A percentile compares a stretch with the other conserved stretches of the same genome.
Conservation (phyloP, 495 filamentous ascomycete genomes). For the Penicillium macrosclerotiorum region DNA sequence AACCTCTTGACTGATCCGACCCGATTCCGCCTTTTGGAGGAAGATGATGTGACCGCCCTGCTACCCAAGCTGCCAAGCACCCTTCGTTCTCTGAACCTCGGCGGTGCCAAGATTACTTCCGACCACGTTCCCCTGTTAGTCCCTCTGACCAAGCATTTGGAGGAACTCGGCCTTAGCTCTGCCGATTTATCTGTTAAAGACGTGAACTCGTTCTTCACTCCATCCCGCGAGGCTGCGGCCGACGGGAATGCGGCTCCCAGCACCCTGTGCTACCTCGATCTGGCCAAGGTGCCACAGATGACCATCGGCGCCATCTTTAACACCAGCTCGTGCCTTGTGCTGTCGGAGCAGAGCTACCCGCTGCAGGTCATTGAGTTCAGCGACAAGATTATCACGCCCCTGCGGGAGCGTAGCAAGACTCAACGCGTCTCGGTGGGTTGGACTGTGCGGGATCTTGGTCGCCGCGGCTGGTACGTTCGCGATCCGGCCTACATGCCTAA, state of each 20-base stretch:
- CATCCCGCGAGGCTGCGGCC: slow-evolving; percentile 22
- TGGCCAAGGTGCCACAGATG: slow-evolving; percentile 56
- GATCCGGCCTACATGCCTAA: slow-evolving; percentile 41
- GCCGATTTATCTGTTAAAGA: slow-evolving; percentile 64
- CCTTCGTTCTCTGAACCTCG: slow-evolving; percentile 74
- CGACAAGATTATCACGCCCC: slow-evolving; percentile 64
- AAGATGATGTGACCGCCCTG: slow-evolving; percentile 61
- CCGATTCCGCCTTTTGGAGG: slow-evolving; percentile 68
- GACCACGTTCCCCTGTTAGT: slow-evolving; percentile 63
- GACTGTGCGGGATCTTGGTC: slow-evolving; percentile 66
- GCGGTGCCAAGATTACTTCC: slow-evolving; percentile 66
- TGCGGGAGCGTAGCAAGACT: slow-evolving; percentile 52
- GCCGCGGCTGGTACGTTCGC: slow-evolving; percentile 68
- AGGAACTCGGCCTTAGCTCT: slow-evolving; percentile 72
- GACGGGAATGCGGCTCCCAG: slow-evolving; percentile 54
- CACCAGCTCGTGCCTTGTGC: slow-evolving; percentile 52
- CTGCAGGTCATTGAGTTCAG: slow-evolving; percentile 78
- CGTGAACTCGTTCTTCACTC: slow-evolving; percentile 54
- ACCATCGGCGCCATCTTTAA: slow-evolving; percentile 65
- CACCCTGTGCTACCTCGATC: slow-evolving; percentile 74
- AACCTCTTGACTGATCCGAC: slow-evolving; percentile 74
- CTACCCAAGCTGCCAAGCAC: slow-evolving; percentile 66
- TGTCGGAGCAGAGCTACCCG: slow-evolving; percentile 62
- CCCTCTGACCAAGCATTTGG: slow-evolving; percentile 74
- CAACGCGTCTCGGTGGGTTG: slow-evolving; percentile 56